A percentile compares a stretch with the other conserved stretches of the same genome.
phyloP scores from a whole-genome alignment of 1,284 basidiomycete genomes.

The Ganoderma lingzhi region DNA sequence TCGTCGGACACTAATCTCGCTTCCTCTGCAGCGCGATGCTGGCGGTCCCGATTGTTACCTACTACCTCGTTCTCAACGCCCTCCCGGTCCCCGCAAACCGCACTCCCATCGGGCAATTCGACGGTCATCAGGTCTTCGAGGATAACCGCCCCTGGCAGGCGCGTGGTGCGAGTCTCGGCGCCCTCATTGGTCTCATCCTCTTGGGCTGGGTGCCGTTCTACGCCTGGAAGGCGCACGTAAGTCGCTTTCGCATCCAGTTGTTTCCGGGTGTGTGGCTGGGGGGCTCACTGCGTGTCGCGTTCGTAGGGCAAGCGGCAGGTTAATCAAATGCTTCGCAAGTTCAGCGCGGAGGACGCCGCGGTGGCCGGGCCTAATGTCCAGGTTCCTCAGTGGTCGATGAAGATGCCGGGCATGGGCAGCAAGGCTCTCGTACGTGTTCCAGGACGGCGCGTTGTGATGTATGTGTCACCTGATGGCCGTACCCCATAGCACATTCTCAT shows the following conservation, averaged over 20 bases:
- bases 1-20: not conserved
- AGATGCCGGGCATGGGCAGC: conserved; percentile 51
- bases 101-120: conserved; percentile 21
- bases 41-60: conserved; percentile 50
- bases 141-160: conserved; percentile 45
- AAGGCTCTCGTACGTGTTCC: conserved; percentile 47
- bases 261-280: not conserved
- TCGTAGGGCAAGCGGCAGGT: conserved; percentile 54
- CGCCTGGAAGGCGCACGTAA: conserved; percentile 58
- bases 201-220: conserved; percentile 54
- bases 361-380: conserved; percentile 39
- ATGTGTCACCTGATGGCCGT: conserved; percentile 3
- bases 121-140: conserved; percentile 22
- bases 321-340: conserved; percentile 48
- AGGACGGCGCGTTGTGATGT: not conserved
- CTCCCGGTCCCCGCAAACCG: conserved; percentile 37
- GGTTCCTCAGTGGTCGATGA: conserved; percentile 55
- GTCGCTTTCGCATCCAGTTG: conserved; percentile 26
- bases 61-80: conserved; percentile 45
- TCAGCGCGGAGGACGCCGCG: conserved; percentile 52
- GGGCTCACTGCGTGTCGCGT: not conserved
- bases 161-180: conserved; percentile 47
- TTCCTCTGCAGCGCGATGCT: conserved; percentile 46
- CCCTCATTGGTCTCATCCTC: conserved; percentile 49
- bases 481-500: conserved; percentile 50